Conservation (phyloP, 1,284 basidiomycete species). For the Ustilago hordei region DNA sequence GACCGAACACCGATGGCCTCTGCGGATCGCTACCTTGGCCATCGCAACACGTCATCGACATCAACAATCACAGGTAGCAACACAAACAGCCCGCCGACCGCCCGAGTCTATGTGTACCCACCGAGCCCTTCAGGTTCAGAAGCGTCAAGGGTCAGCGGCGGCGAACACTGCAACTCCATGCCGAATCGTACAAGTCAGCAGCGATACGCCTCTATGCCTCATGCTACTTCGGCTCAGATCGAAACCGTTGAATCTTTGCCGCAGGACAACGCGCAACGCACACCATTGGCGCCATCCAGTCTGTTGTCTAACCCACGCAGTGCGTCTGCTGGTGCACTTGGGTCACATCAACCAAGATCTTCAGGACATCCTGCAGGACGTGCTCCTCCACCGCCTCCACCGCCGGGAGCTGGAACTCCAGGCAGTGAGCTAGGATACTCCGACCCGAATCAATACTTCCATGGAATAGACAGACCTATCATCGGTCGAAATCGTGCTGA, state of each 20-base stretch:
- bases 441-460: conserved; percentile 53
- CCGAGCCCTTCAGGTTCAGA: conserved; percentile 58
- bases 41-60: conserved; percentile 35
- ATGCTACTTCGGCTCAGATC: conserved; percentile 31
- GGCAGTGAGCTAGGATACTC: conserved; percentile 32
- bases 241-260: conserved; percentile 26
- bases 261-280: conserved; percentile 12
- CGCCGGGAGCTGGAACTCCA: conserved; percentile 13
- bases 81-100: conserved; percentile 31
- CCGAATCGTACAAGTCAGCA: conserved; percentile 11
- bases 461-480: conserved; percentile 44
- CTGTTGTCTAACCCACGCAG: conserved; percentile 37
- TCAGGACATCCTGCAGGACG: conserved; percentile 60
- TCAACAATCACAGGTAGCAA: conserved; percentile 28
- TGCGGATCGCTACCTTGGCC: conserved; percentile 39
- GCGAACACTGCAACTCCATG: conserved; percentile 1
- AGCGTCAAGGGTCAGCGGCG: conserved; percentile 15
- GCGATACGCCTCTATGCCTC: conserved; percentile 34
- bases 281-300: conserved; percentile 50
- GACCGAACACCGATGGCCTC: conserved; percentile 40
- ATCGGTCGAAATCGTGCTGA: conserved; percentile 53
- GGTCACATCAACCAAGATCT: conserved; percentile 16
- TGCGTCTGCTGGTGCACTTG: conserved; percentile 24
- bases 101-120: conserved; percentile 62
- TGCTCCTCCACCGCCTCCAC: conserved; percentile 54